Conservation (phyloP, 176 grass and related monocot genomes). For the Zizania latifolia region DNA sequence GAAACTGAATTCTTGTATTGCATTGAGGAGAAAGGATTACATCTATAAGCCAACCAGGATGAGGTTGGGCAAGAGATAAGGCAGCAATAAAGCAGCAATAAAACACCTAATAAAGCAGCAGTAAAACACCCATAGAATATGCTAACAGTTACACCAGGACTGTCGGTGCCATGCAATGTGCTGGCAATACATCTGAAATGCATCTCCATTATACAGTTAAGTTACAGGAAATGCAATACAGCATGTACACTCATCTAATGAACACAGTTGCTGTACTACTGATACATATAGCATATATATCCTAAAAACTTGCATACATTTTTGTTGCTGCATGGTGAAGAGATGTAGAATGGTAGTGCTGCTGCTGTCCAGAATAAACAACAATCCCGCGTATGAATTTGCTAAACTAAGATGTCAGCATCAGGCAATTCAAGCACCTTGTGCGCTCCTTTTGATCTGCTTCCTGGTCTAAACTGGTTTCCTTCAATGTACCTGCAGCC, state of each 20-base stretch:
- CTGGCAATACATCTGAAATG: neutral
- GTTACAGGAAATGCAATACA: neutral
- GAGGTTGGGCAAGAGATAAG: too few relatives aligned
- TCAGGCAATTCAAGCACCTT: slow-evolving; percentile 86
- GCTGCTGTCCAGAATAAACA: neutral
- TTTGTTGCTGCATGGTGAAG: slow-evolving; percentile 2
- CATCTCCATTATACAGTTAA: slow-evolving; percentile 24
- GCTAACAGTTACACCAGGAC: too few relatives aligned
- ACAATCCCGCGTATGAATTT: neutral
- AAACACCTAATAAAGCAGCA: too few relatives aligned
- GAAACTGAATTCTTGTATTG: too few relatives aligned
- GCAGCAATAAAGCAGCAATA: too few relatives aligned
- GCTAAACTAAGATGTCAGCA: slow-evolving; percentile 61
- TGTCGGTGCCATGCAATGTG: slow-evolving; percentile 34
- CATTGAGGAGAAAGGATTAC: too few relatives aligned
- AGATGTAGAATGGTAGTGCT: neutral
- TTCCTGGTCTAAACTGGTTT: slow-evolving; percentile 81
- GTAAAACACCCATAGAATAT: too few relatives aligned
- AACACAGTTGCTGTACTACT: neutral
- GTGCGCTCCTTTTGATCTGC: slow-evolving; percentile 76
- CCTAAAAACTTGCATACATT: neutral
- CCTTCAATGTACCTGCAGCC: slow-evolving; percentile 73
- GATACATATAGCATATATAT: slow-evolving; percentile 16
- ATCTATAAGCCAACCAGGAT: too few relatives aligned
- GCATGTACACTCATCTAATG: neutral